Evolutionary conservation across 257 asterid species (phyloP), one percentile per base, ranked within the genome.

Genomic region (Solanum pennellii): DNA sequence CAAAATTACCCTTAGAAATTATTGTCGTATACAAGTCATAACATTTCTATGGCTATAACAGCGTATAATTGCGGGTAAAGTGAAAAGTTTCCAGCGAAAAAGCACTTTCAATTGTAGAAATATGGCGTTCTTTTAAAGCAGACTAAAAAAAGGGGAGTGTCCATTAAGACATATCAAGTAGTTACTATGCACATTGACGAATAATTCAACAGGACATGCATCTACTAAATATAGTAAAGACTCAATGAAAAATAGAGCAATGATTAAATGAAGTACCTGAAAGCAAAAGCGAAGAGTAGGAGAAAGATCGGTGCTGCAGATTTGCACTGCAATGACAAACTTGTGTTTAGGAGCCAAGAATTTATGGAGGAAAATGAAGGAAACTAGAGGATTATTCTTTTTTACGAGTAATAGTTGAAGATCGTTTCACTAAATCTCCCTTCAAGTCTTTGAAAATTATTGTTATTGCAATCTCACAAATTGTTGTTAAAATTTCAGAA

Each of bases 291-390:
- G 83, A 97, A 97, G 49, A 96, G 89, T 66, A 97, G 99, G 90
- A 97, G 98, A 93, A 97, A 97, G 92, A 97, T 96, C 52, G 99
- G 99, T 83, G 99, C 89, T 16, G 99, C 99, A n/a, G 99, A 96
- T 96, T 97, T 97, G 92, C 99, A 97, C 99, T 97, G 98, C 94
- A 93, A 82, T 35, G 88, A 66, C 27, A 73, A 42, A 85, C 23
- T 84, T 59, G 74, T 66, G 68, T 79, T 86, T 59, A 89, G 69
- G 59, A 72, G 74, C 56, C 47, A 21, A 73, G 85, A 82, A 49
- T 20, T 82, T 47, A 82, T 20, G 69, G 69, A 52, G 45, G 39
- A 5, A 47, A 82, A 7, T 9, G 31, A 49, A 29, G 45, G 68
- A 80, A 80, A 80, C 44, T 27, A 47, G 68, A 16, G 44, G 45